Conservation (phyloP, 257 asterid species). For the Ligustrum vulgare region DNA sequence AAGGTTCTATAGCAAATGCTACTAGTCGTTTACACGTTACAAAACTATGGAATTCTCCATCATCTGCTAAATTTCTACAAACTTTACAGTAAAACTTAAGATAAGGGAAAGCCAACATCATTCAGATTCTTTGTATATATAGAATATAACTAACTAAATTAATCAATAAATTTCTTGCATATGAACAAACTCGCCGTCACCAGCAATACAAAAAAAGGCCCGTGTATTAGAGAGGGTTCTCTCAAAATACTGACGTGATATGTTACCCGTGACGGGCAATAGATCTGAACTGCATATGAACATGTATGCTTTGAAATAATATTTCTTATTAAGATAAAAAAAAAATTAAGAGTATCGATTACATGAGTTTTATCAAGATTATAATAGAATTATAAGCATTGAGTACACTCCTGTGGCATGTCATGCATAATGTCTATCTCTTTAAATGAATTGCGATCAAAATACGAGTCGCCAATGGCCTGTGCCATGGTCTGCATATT, state of each 20-base stretch:
- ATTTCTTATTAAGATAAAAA: neutral
- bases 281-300: no score
- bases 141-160: neutral
- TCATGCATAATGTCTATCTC: slow-evolving; percentile 7
- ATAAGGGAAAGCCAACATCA: neutral
- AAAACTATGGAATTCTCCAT: slow-evolving; percentile 6
- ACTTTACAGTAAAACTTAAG: neutral
- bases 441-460: slow-evolving; percentile 4
- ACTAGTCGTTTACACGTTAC: neutral
- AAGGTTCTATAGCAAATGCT: neutral
- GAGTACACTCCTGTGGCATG: slow-evolving; percentile 1
- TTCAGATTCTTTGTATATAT: no score
- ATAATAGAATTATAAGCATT: neutral
- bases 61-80: slow-evolving; percentile 55
- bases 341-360: neutral
- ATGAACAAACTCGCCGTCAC: no score
- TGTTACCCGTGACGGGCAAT: no score
- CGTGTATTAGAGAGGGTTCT: no score
- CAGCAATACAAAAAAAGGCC: no score
- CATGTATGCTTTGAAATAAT: no score
- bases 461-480: slow-evolving; percentile 30
- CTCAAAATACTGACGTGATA: no score
- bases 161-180: neutral
- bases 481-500: slow-evolving; percentile 22
- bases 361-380: neutral